These are phyloP conservation scores for Coemansia sp. DNA, from an alignment of 192 early-diverging fungal genomes.

Conservation along the genomic window DNA sequence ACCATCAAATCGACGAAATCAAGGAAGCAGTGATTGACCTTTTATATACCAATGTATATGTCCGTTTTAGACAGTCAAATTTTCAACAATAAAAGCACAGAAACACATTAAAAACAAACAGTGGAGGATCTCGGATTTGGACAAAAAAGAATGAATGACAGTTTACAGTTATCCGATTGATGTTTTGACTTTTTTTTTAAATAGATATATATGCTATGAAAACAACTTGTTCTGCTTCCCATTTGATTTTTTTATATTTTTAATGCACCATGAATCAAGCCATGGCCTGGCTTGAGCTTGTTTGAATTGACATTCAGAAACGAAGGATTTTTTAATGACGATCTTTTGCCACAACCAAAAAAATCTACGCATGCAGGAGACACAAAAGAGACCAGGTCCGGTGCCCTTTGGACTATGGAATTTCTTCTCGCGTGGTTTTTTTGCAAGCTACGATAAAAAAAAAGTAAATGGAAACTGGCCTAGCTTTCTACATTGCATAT, in stretches of 20 bases:
- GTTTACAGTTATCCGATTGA: neutral
- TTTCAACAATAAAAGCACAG: neutral
- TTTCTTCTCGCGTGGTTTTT: neutral
- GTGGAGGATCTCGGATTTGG: too few relatives aligned
- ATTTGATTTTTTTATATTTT: neutral
- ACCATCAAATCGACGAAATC: constrained; percentile 21
- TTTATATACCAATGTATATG: constrained; percentile 39
- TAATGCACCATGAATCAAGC: neutral
- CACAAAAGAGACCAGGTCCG: constrained; percentile 1
- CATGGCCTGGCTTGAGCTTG: neutral
- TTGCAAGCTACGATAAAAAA: neutral
- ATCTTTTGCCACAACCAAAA: constrained; percentile 10
- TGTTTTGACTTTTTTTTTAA: neutral
- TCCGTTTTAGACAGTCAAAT: constrained; percentile 16
- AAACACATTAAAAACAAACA: neutral
- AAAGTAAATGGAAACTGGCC: neutral
- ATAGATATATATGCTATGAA: neutral
- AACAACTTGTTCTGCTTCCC: too few relatives aligned
- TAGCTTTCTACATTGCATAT: constrained; percentile 2
- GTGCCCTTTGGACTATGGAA: neutral
- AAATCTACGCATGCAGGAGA: constrained; percentile 2
- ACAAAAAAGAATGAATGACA: too few relatives aligned
- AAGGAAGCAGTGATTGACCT: constrained; percentile 36
- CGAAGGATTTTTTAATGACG: constrained; percentile 5
- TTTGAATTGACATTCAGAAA: constrained; percentile 7